phyloP scores from a whole-genome alignment of 345 rosid species.

The Eutrema japonicum region DNA sequence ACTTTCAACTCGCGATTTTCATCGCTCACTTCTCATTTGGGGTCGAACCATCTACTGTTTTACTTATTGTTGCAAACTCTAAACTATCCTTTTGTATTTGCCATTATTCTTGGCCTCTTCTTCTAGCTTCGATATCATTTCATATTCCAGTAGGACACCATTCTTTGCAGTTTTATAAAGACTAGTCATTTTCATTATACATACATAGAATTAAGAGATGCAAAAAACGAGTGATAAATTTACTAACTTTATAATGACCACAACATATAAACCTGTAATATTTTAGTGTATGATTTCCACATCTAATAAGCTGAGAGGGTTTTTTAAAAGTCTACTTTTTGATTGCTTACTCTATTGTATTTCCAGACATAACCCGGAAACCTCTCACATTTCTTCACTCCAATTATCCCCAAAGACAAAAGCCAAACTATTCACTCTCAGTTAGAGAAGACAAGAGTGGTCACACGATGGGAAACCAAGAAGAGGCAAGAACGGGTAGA shows the following conservation, averaged over 20 bases:
- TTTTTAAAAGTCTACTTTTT: constrained; percentile 34
- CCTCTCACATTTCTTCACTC: constrained; percentile 6
- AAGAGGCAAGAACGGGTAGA: constrained; percentile 28
- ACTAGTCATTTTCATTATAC: constrained; percentile 37
- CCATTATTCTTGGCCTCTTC: constrained; percentile 41
- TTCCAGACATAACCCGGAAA: constrained; percentile 13
- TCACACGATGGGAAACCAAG: constrained; percentile 23
- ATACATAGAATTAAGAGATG: not conserved
- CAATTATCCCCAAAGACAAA: constrained; percentile 26
- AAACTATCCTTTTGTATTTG: constrained; percentile 38
- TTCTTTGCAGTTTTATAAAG: constrained; percentile 29
- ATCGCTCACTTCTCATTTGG: constrained; percentile 29
- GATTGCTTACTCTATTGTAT: constrained; percentile 25
- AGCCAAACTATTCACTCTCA: constrained; percentile 28
- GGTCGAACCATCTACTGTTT: constrained; percentile 38
- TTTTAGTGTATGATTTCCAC: not conserved
- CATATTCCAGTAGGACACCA: constrained; percentile 35
- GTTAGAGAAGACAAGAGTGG: constrained; percentile 14
- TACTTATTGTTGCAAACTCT: constrained; percentile 26
- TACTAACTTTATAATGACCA: constrained; percentile 28
- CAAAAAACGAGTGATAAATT: constrained; percentile 33
- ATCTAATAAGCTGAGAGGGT: constrained; percentile 33
- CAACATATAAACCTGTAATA: not conserved
- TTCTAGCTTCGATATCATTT: constrained; percentile 26
- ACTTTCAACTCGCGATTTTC: no score